Percentiles rank a stretch among this genome's conserved stretches.
Conservation (phyloP, 164 flowering plant species). For the Tetracentron sinense region DNA sequence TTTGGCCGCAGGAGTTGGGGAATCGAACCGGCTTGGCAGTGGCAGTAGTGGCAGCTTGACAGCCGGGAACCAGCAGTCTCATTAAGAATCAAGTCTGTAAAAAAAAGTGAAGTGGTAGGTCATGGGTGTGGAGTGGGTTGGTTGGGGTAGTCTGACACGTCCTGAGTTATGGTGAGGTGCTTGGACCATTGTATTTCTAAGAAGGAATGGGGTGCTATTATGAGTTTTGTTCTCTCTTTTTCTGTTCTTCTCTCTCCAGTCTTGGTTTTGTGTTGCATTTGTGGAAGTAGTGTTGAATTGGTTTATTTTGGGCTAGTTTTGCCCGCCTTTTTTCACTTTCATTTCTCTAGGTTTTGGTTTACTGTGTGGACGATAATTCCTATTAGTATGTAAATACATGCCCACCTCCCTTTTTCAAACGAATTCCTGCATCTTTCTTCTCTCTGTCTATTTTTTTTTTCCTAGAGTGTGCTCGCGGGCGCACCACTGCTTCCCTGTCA, state of each 20-base stretch:
- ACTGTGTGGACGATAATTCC: no score
- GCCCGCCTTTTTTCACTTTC: no score
- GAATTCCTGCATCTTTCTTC: no score
- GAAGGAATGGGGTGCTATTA: background rate
- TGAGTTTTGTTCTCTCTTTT: background rate
- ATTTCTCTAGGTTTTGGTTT: no score
- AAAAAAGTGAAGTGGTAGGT: background rate
- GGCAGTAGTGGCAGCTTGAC: constrained; percentile 36
- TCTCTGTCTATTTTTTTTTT: no score
- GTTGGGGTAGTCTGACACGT: background rate
- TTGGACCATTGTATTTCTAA: background rate
- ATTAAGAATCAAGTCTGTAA: background rate
- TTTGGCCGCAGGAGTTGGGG: constrained; percentile 67
- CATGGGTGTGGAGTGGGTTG: background rate
- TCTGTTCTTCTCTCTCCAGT: background rate
- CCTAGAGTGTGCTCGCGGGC: no score
- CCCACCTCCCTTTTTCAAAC: no score
- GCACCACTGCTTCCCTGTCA: no score
- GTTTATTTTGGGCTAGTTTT: no score
- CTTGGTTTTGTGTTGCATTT: background rate
- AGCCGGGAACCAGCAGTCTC: constrained; percentile 22
- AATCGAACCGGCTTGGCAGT: constrained; percentile 43
- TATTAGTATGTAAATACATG: no score
- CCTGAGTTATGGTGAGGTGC: background rate
- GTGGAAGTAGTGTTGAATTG: no score